Evolutionary conservation across 768 basidiomycete genomes (phyloP), one percentile per base, ranked within the genome.

Genomic region (Pleurotus ostreatus): DNA sequence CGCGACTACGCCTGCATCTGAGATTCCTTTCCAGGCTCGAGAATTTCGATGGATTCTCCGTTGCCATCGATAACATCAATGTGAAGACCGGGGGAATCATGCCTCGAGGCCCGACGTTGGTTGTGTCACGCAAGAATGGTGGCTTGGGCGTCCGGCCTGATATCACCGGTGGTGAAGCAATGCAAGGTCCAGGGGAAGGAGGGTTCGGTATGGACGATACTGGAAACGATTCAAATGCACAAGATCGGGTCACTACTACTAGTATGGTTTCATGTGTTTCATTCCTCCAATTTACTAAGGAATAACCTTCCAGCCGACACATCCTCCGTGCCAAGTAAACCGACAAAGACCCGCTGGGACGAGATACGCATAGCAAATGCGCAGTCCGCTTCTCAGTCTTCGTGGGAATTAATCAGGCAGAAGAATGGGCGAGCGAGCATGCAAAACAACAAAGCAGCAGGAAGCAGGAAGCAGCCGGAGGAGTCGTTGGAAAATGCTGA

Each of bases 371-470:
- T 73, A 44, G 78, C 72, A 30, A 85, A 85, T 57, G 60, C 65
- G 46, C 71, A 70, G 13, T 68, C 72, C 16, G 71, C 68, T 26
- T 39, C 18, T 16, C 57, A 69, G 13, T 88, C 88, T 16, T 74
- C 85, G 3, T 89, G 88, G 88, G 88, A 89, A 61, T 66, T 70
- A 22, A 72, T 90, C 18, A 82, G 88, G 30, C 84, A 87, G 64
- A 74, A 72, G 46, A 76, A 85, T 59, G 78, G 80, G 64, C 75
- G 71, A 58, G 56, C 63, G 7, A 57, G 69, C 55, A 55, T 74
- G 66, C 49, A 57, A 61, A 37, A 56, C 60, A 46, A 16, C 34
- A 15, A 47, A 45, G 12, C 22, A 46, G 45, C 22, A 49, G 30
- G 38, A 16, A 25, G 37, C 15, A 23, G 16, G 0, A 1, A 1